Percentiles rank a stretch among this genome's conserved stretches.
phyloP scores from a whole-genome alignment of 2,329 filamentous ascomycete species.

The Camillea tinctor region DNA sequence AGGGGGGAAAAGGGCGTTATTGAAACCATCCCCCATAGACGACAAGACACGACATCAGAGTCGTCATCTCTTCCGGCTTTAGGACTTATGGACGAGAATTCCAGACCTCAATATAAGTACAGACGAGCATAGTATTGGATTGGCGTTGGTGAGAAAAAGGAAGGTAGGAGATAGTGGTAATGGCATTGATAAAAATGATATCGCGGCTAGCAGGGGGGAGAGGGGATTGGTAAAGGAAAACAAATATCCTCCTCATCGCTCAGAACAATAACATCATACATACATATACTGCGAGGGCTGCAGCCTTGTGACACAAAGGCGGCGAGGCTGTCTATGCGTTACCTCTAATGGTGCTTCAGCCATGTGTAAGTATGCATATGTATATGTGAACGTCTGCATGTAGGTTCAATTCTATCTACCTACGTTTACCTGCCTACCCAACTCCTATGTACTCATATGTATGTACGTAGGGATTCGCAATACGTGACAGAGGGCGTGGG shows the following conservation, averaged over 20 bases:
- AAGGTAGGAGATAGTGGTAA: not conserved
- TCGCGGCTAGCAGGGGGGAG: constrained; percentile 12
- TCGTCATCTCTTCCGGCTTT: not conserved
- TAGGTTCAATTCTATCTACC: not conserved
- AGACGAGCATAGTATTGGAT: not conserved
- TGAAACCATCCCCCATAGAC: no score
- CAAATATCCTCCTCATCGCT: constrained; percentile 9
- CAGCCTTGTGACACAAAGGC: constrained; percentile 25
- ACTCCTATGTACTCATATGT: not conserved
- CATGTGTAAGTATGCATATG: not conserved
- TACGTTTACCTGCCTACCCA: not conserved
- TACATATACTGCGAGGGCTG: constrained; percentile 14
- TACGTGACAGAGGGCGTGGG: not conserved
- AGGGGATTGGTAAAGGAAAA: not conserved
- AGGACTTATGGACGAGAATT: not conserved
- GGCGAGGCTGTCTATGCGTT: constrained; percentile 18
- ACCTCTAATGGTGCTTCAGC: not conserved
- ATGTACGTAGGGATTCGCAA: not conserved
- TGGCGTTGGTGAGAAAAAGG: not conserved
- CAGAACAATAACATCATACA: not conserved
- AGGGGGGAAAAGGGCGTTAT: no score
- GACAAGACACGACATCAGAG: no score
- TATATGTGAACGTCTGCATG: not conserved
- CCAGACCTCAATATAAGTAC: not conserved
- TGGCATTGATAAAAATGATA: not conserved